Conservation (phyloP, 352 stramenopile species). For the Globisporangium solare region DNA sequence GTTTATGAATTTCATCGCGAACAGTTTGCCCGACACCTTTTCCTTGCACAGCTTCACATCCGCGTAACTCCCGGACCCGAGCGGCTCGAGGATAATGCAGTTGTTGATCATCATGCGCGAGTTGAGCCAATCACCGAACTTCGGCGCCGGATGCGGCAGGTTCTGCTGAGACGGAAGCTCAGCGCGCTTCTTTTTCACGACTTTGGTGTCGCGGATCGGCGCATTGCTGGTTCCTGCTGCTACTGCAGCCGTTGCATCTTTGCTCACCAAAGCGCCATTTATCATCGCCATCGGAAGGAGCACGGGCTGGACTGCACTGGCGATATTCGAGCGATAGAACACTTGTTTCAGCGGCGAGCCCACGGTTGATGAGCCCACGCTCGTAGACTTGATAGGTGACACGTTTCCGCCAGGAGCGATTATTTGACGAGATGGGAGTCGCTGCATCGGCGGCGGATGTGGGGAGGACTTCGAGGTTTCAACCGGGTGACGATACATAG, state of each 20-base stretch:
- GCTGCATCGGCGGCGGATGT: conserved; percentile 17
- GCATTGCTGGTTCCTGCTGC: conserved; percentile 1
- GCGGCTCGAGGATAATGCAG: conserved; percentile 87
- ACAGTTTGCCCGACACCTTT: conserved; percentile 66
- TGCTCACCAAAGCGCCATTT: conserved; percentile 11
- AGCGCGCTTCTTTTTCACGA: conserved; percentile 81
- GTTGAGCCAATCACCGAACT: conserved; percentile 83
- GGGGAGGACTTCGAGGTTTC: conserved; percentile 5
- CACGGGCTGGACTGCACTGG: conserved; percentile 26
- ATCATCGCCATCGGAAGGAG: conserved; percentile 35
- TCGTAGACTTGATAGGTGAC: conserved; percentile 33
- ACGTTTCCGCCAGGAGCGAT: conserved; percentile 13
- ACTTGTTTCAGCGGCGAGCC: conserved; percentile 28
- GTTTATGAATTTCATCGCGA: conserved; percentile 87
- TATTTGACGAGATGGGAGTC: conserved; percentile 20
- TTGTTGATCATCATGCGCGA: conserved; percentile 92
- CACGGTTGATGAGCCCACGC: conserved; percentile 10
- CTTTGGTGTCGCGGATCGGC: conserved; percentile 65
- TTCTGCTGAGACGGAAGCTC: conserved; percentile 64
- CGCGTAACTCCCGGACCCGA: conserved; percentile 87
- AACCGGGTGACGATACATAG: conserved; percentile 2
- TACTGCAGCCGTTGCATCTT: background rate
- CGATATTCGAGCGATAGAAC: conserved; percentile 50
- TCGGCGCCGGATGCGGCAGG: conserved; percentile 67
- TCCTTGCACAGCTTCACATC: conserved; percentile 90